Evolutionary conservation across 2,329 filamentous ascomycete genomes (phyloP).

Genomic region (Colletotrichum endophyticum): DNA sequence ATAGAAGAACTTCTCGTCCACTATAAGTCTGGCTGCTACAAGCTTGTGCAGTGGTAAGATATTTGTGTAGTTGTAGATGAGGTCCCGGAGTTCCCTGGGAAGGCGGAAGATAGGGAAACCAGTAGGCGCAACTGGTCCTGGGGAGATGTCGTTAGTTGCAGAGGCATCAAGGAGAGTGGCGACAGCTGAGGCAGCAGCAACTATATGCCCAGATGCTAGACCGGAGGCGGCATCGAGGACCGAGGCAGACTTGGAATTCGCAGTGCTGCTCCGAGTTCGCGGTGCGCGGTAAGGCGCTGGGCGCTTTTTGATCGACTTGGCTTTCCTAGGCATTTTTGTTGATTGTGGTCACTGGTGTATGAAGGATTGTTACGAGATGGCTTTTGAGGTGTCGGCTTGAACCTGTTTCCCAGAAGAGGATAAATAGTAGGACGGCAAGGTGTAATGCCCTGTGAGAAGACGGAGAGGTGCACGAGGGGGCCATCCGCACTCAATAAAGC

Average conservation of each 20-base stretch:
- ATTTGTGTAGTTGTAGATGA: not conserved
- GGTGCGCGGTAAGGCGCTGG: not conserved
- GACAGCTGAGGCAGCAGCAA: not conserved
- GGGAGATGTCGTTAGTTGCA: not conserved
- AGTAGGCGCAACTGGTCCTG: not conserved
- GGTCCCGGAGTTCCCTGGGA: not conserved
- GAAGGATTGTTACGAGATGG: not conserved
- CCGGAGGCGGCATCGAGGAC: not conserved
- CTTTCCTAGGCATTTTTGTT: not conserved
- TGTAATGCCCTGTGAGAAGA: not conserved
- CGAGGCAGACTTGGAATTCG: not conserved
- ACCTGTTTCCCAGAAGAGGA: not conserved
- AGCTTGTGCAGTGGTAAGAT: accelerated
- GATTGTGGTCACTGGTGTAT: not conserved
- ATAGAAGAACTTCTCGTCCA: not conserved
- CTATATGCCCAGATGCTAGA: accelerated
- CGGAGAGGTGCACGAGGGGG: not conserved
- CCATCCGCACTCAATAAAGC: not conserved
- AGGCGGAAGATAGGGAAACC: not conserved
- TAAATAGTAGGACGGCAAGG: not conserved
- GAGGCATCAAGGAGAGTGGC: not conserved
- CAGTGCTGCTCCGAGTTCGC: not conserved
- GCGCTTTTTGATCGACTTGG: not conserved
- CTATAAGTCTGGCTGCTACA: not conserved
- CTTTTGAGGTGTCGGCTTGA: accelerated